Evolutionary conservation across 2,329 filamentous ascomycete genomes (phyloP).

Genomic region (Nemania sp.): DNA sequence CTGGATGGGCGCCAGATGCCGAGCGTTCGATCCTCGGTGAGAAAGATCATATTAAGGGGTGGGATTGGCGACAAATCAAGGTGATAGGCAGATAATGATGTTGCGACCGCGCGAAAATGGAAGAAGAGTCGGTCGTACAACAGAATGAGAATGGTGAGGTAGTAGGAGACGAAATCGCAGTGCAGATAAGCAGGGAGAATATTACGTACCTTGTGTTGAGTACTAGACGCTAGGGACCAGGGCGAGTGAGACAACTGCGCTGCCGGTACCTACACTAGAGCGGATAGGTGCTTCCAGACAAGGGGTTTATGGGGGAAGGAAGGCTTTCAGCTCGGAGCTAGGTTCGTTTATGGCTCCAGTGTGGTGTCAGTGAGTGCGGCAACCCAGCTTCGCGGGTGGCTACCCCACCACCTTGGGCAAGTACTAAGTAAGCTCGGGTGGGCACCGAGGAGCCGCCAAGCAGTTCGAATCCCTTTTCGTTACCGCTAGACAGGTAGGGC

Average conservation of each 20-base stretch:
- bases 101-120: too few relatives aligned
- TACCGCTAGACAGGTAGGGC: slow-evolving; percentile 1
- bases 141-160: too few relatives aligned
- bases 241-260: too few relatives aligned
- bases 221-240: too few relatives aligned
- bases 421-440: too few relatives aligned
- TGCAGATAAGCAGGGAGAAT: too few relatives aligned
- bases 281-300: neutral
- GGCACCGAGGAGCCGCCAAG: slow-evolving; percentile 15
- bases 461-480: neutral
- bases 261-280: too few relatives aligned
- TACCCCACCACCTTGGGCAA: neutral
- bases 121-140: too few relatives aligned
- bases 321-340: slow-evolving; percentile 22
- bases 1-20: neutral
- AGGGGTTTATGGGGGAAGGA: slow-evolving; percentile 8
- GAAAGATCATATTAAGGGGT: neutral
- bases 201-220: too few relatives aligned
- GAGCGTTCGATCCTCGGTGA: too few relatives aligned
- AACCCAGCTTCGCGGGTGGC: slow-evolving; percentile 20
- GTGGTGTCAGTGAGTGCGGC: slow-evolving; percentile 2
- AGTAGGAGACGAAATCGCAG: neutral
- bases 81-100: too few relatives aligned
- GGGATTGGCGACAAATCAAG: slow-evolving; percentile 10
- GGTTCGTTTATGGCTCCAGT: slow-evolving; percentile 11